A percentile compares a stretch with the other conserved stretches of the same genome.
Conservation (phyloP, 768 basidiomycete genomes). For the Lentinula edodes region DNA sequence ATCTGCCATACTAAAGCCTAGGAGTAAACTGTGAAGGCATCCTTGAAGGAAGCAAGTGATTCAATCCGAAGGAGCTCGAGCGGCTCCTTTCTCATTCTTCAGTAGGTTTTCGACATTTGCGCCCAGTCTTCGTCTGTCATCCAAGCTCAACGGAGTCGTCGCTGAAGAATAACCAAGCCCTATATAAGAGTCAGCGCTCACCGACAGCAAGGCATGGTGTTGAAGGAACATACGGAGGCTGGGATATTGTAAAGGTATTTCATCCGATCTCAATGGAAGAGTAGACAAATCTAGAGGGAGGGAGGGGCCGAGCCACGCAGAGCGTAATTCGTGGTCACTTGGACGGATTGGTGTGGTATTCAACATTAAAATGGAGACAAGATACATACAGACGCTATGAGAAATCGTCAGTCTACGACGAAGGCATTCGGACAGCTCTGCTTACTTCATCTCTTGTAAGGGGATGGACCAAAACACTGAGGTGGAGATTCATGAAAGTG, state of each 20-base stretch:
- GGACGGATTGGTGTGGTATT: neutral
- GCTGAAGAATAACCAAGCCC: conserved; percentile 68
- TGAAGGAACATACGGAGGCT: conserved; percentile 46
- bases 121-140: conserved; percentile 58
- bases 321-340: conserved; percentile 68
- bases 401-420: neutral
- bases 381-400: conserved; percentile 44
- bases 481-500: neutral
- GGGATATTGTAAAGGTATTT: conserved; percentile 64
- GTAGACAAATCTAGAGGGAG: conserved; percentile 59
- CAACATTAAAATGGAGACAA: neutral
- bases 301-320: conserved; percentile 69
- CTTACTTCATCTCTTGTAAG: conserved; percentile 65
- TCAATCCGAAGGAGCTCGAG: conserved; percentile 44
- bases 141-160: conserved; percentile 42
- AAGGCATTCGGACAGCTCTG: neutral
- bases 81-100: conserved; percentile 61
- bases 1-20: neutral
- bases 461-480: conserved; percentile 69
- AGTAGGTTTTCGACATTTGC: conserved; percentile 56
- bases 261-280: conserved; percentile 45
- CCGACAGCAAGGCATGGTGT: neutral
- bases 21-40: neutral
- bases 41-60: neutral
- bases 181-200: conserved; percentile 16